These are phyloP conservation scores for Apiotrichum porosum DNA, from an alignment of 1,284 basidiomycete species.

Conservation along the genomic window DNA sequence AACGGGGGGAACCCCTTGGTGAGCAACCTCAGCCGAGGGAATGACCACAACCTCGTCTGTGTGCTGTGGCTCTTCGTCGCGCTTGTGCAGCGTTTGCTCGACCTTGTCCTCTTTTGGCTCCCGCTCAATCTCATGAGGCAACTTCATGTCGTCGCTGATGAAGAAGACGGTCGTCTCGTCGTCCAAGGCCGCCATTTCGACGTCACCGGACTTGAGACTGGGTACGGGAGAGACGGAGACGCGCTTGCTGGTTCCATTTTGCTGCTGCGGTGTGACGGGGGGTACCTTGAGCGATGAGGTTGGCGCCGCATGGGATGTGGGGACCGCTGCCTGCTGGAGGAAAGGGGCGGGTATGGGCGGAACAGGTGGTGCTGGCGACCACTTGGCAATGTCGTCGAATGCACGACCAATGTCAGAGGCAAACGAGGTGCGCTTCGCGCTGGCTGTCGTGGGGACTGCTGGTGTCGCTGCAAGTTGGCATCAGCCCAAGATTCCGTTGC, in stretches of 20 bases:
- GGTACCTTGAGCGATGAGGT: not conserved
- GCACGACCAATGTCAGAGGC: conserved; percentile 12
- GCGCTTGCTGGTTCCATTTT: not conserved
- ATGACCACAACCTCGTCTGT: no score
- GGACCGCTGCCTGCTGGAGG: not conserved
- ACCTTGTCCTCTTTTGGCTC: no score
- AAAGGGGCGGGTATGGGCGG: not conserved
- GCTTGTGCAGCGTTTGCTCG: no score
- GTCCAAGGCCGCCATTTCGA: conserved; percentile 10
- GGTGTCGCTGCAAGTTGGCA: no score
- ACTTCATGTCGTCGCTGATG: conserved; percentile 9
- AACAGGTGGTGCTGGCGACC: not conserved
- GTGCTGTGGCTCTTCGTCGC: no score
- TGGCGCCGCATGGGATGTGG: not conserved
- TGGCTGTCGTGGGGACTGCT: no score
- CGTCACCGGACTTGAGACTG: not conserved
- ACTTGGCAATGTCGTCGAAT: conserved; percentile 8
- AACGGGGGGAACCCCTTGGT: no score
- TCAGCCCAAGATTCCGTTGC: no score
- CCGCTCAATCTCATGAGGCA: conserved; percentile 1
- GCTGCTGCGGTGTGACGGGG: not conserved
- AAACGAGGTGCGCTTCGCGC: conserved; percentile 5
- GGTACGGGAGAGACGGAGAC: not conserved
- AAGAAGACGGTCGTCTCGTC: conserved; percentile 16
- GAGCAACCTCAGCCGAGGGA: no score